Evolutionary conservation across 2,329 filamentous ascomycete species (phyloP).

Genomic region (Pseudocercospora crystallina): DNA sequence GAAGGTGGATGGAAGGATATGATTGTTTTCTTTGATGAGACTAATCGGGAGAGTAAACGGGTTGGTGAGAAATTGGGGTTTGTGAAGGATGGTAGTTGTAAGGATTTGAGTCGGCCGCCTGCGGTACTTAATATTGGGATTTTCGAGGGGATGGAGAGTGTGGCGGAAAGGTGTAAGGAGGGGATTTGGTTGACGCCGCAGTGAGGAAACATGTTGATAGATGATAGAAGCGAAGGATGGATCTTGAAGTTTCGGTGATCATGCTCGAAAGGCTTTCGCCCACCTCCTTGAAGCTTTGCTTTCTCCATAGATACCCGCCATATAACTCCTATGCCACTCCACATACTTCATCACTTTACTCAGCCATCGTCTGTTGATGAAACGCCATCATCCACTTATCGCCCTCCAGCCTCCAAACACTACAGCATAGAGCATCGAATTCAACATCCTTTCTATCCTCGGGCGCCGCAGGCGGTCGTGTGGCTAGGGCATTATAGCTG

Average conservation of each 20-base stretch:
- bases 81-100: too few species aligned
- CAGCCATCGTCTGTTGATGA: slow-evolving; percentile 32
- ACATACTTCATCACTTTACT: background rate
- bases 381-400: slow-evolving; percentile 30
- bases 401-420: slow-evolving; percentile 30
- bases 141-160: too few species aligned
- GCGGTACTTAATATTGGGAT: too few species aligned
- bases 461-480: slow-evolving; percentile 18
- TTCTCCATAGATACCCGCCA: background rate
- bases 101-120: too few species aligned
- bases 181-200: too few species aligned
- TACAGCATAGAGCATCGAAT: slow-evolving; percentile 33
- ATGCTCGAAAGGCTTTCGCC: too few species aligned
- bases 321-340: background rate
- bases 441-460: slow-evolving; percentile 24
- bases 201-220: background rate
- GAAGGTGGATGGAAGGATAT: too few species aligned
- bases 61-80: too few species aligned
- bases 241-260: slow-evolving; percentile 1
- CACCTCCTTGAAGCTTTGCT: background rate
- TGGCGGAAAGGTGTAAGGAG: too few species aligned
- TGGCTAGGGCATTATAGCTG: slow-evolving; percentile 29
- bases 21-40: too few species aligned
- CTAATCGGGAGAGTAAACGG: too few species aligned
- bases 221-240: background rate